These are phyloP conservation scores for Colletotrichum sp. DNA, from an alignment of 2,329 filamentous ascomycete species.

Conservation along the genomic window DNA sequence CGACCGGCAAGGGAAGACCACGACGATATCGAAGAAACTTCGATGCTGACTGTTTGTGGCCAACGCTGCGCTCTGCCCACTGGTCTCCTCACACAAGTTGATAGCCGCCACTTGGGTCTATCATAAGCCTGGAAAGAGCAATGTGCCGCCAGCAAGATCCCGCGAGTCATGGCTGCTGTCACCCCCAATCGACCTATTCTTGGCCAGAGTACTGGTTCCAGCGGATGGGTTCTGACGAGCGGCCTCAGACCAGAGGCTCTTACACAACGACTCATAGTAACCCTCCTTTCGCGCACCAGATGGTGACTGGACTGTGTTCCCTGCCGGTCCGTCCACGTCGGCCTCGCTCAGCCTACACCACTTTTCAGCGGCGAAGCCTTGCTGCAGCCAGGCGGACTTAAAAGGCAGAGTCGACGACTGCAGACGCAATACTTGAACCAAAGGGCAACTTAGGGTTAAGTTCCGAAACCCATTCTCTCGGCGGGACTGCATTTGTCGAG, in stretches of 20 bases:
- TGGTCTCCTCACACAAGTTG: conserved; percentile 17
- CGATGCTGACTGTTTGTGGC: conserved; percentile 54
- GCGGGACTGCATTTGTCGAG: conserved; percentile 34
- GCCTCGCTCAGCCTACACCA: conserved; percentile 32
- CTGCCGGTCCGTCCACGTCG: conserved; percentile 50
- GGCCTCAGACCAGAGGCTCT: conserved; percentile 74
- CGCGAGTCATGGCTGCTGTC: conserved; percentile 31
- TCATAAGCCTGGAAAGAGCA: not conserved
- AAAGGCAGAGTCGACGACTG: conserved; percentile 73
- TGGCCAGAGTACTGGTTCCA: conserved; percentile 66
- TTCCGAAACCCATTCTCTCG: conserved; percentile 77
- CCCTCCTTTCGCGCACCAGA: conserved; percentile 58
- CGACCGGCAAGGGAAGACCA: conserved; percentile 3
- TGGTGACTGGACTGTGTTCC: conserved; percentile 63
- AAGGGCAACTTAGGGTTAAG: conserved; percentile 91
- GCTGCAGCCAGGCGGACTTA: conserved; percentile 50
- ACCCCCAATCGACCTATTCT: conserved; percentile 40
- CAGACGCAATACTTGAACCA: conserved; percentile 77
- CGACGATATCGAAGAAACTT: conserved; percentile 7
- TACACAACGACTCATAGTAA: conserved; percentile 78
- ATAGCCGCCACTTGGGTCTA: not conserved
- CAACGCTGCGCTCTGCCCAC: conserved; percentile 50
- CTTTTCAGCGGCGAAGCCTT: conserved; percentile 57
- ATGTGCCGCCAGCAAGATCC: conserved; percentile 25
- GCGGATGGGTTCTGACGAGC: conserved; percentile 75